Percentiles rank a stretch among this genome's conserved stretches.
Evolutionary conservation across 257 asterid species (phyloP).

Genomic region (Hygrophila difformis): DNA sequence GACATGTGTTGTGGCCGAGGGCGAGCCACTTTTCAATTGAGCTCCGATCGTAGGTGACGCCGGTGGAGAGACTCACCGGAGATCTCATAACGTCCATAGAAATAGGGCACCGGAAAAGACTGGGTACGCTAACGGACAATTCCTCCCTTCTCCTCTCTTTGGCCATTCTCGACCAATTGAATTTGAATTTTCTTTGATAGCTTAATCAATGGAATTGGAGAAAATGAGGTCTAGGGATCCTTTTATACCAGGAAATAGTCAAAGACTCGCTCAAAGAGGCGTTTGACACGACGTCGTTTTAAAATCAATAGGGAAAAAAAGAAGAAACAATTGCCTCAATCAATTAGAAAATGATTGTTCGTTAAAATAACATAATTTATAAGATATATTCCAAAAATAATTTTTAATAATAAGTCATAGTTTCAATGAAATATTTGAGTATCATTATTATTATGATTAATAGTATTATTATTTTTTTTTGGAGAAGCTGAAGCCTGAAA

Average conservation of each 20-base stretch:
- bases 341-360: too few species aligned
- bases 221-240: slow-evolving; percentile 15
- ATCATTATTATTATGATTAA: too few species aligned
- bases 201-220: not conserved
- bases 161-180: slow-evolving; percentile 27
- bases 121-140: slow-evolving; percentile 62
- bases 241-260: slow-evolving; percentile 21
- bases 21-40: slow-evolving; percentile 84
- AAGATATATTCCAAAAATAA: too few species aligned
- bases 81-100: slow-evolving; percentile 95
- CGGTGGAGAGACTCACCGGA: slow-evolving; percentile 90
- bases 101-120: slow-evolving; percentile 79
- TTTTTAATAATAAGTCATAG: too few species aligned
- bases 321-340: too few species aligned
- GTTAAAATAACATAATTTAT: too few species aligned
- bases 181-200: not conserved
- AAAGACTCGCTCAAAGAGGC: too few species aligned
- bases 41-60: slow-evolving; percentile 88
- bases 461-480: too few species aligned
- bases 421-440: too few species aligned
- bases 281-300: too few species aligned
- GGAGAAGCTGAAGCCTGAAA: too few species aligned
- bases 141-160: slow-evolving; percentile 38
- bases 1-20: slow-evolving; percentile 85
- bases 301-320: too few species aligned